Base-by-base conservation (phyloP, 2,329 filamentous ascomycete species). In the Diaporthe velutina region DNA sequence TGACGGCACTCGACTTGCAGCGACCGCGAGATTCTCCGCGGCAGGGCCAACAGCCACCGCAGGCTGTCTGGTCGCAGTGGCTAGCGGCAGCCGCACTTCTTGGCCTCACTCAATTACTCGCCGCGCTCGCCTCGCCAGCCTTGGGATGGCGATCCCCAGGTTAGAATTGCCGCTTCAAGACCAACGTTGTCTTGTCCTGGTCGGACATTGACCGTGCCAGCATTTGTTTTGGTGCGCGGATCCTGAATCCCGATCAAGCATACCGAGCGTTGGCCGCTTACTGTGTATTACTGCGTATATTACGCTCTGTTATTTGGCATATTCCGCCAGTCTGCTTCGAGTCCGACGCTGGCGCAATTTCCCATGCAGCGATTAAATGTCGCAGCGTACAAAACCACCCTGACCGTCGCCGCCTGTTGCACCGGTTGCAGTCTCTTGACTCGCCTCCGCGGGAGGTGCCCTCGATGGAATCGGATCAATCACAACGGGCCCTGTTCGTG, bases 131-230 rank as follows among this genome's bases (percentile, higher is more conserved):
- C 64, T 68, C 48, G 48, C 33, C 57, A 45, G n/a, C 17, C 45
- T 55, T 5, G 70, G 70, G 19, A 54, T 68, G 70, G 70, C 45
- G 57, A 72, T 72, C 70, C 35, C 30, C 57, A 42, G 48, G 70
- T n/a, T 61, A 25, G n/a, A 64, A 72, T 48, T 52, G 57, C 50
- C 70, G 57, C 70, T 72, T 61, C 42, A 64, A 61, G 38, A 72
- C 28, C 70, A 33, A 28, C 58, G 33, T 10, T 54, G 42, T 71
- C 57, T 54, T 28, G 45, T 61, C 52, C 70, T 33, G 45, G 55
- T 58, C 73, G 73, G 73, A 72, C 73, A 75, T 75, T 73, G 68
- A 67, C 70, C 73, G 73, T 60, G 57, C 70, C 57, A 52, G 57
- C 70, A 64, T 54, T 64, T 25, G 28, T 25, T 50, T 68, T 68